A percentile compares a stretch with the other conserved stretches of the same genome.
phyloP scores from a whole-genome alignment of 2,329 filamentous ascomycete genomes.

The Malbranchea cinnamomea region DNA sequence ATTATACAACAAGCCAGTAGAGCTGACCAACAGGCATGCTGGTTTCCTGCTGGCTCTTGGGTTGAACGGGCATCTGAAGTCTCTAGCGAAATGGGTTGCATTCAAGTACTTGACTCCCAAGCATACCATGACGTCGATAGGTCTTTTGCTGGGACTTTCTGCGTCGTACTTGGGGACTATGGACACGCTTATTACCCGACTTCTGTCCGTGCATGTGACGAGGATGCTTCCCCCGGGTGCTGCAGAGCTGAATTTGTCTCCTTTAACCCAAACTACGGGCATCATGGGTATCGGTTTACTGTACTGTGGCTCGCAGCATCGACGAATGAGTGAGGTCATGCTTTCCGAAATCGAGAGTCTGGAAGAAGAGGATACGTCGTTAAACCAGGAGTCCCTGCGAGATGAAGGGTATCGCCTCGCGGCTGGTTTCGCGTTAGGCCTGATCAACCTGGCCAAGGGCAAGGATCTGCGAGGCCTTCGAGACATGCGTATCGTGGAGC shows the following conservation, averaged over 20 bases:
- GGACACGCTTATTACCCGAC: conserved; percentile 84
- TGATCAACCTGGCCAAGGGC: conserved; percentile 89
- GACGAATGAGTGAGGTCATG: conserved; percentile 98
- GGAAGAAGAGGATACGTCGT: conserved; percentile 57
- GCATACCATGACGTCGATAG: conserved; percentile 97
- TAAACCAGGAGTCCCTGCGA: conserved; percentile 59
- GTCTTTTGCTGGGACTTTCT: conserved; percentile 78
- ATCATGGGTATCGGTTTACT: conserved; percentile 93
- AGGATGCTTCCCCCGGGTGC: conserved; percentile 84
- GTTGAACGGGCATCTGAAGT: conserved; percentile 86
- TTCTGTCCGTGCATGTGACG: conserved; percentile 91
- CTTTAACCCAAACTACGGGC: conserved; percentile 84
- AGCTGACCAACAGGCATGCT: conserved; percentile 90
- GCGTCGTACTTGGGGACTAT: conserved; percentile 93
- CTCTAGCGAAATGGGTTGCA: conserved; percentile 90
- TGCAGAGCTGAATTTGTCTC: conserved; percentile 84
- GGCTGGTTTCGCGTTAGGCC: conserved; percentile 80
- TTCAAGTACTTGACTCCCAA: conserved; percentile 99
- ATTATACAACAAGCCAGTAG: conserved; percentile 87
- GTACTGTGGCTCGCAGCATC: conserved; percentile 90
- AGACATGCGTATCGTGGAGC: conserved; percentile 85
- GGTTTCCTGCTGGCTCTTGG: conserved; percentile 84
- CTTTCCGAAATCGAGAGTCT: conserved; percentile 88
- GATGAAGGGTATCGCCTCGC: conserved; percentile 95
- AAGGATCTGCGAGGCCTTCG: conserved; percentile 75